phyloP scores from a whole-genome alignment of 805 yeast species.

The Peterozyma toletana region DNA sequence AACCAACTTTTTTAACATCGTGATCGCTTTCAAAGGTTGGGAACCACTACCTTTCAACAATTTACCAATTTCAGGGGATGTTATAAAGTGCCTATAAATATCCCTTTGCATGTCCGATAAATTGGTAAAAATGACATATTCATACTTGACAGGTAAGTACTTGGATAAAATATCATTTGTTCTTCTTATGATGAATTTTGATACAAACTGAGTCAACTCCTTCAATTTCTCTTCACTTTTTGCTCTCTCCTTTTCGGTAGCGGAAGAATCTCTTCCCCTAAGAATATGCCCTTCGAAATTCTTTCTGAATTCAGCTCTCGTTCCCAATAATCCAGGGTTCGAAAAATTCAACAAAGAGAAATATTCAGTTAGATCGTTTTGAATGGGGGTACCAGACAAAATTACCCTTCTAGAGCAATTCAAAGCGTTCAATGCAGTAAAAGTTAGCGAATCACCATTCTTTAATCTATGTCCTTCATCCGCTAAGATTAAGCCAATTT shows the following conservation, averaged over 20 bases:
- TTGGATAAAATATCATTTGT: conserved; percentile 92
- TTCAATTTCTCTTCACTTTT: conserved; percentile 63
- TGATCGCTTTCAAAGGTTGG: conserved; percentile 87
- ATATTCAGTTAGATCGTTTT: conserved; percentile 90
- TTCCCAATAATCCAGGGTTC: conserved; percentile 87
- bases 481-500: conserved; percentile 80
- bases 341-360: conserved; percentile 87
- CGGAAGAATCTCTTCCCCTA: conserved; percentile 83
- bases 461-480: conserved; percentile 82
- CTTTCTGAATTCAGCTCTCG: conserved; percentile 75
- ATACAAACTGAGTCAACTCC: conserved; percentile 70
- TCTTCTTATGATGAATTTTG: conserved; percentile 86
- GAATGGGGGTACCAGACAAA: conserved; percentile 94
- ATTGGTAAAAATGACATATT: conserved; percentile 91
- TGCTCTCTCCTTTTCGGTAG: conserved; percentile 69
- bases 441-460: conserved; percentile 88
- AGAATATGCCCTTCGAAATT: conserved; percentile 78
- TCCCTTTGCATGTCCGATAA: conserved; percentile 69
- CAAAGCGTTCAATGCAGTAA: conserved; percentile 77
- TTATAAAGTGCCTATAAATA: conserved; percentile 66
- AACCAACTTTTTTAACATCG: conserved; percentile 80
- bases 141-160: conserved; percentile 92
- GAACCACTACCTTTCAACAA: conserved; percentile 62
- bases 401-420: conserved; percentile 86
- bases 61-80: conserved; percentile 69